These are phyloP conservation scores for Scedosporium aurantiacum DNA, from an alignment of 2,329 filamentous ascomycete genomes.

Conservation along the genomic window DNA sequence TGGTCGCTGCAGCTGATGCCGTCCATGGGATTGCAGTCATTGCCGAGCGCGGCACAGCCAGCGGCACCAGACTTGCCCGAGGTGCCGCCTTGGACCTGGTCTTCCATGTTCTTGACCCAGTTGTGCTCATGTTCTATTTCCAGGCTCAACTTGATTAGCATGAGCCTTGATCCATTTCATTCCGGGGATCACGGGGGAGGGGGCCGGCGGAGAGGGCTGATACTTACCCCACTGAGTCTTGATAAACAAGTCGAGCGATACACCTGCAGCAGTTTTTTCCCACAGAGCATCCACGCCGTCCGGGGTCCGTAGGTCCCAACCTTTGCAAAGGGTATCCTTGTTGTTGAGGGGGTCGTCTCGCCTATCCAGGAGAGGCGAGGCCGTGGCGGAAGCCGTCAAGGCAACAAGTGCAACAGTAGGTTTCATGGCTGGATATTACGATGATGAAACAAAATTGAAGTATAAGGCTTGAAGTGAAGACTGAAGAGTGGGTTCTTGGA, in stretches of 20 bases:
- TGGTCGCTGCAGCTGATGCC: slow-evolving; percentile 4
- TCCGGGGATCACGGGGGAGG: not conserved
- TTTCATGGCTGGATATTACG: not conserved
- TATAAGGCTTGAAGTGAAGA: no score
- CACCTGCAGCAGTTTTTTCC: not conserved
- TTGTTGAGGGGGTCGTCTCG: not conserved
- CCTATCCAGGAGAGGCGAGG: not conserved
- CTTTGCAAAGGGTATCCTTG: slow-evolving; percentile 7
- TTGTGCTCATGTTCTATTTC: slow-evolving; percentile 6
- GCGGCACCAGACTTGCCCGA: slow-evolving; percentile 8
- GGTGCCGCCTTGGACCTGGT: slow-evolving; percentile 5
- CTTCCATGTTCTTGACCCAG: slow-evolving; percentile 7
- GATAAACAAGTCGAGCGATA: slow-evolving; percentile 6
- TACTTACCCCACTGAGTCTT: slow-evolving; percentile 3
- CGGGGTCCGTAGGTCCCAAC: slow-evolving; percentile 4
- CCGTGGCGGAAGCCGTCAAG: not conserved
- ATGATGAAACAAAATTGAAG: no score
- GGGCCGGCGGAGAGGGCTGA: not conserved
- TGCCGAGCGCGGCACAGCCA: slow-evolving; percentile 5
- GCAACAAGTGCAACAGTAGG: not conserved
- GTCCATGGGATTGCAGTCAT: slow-evolving; percentile 7
- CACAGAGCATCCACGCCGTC: slow-evolving; percentile 7
- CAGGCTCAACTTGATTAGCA: not conserved
- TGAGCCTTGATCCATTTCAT: not conserved
- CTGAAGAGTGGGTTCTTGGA: no score